A percentile compares a stretch with the other conserved stretches of the same genome.
phyloP scores from a whole-genome alignment of 2,329 filamentous ascomycete species.

The Hortaea werneckii region DNA sequence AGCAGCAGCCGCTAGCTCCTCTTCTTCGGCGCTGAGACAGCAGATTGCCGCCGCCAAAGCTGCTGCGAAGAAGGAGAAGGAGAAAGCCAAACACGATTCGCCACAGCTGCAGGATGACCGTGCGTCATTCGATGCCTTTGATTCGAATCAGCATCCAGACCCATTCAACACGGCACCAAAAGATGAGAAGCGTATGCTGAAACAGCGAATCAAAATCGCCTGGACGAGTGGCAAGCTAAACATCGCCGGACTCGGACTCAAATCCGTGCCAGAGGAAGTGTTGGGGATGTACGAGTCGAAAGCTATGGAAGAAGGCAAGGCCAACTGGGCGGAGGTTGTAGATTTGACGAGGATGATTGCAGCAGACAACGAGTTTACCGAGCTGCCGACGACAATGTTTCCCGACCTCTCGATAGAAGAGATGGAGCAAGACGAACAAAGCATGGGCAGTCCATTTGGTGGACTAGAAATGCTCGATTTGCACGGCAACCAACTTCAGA shows the following conservation, averaged over 20 bases:
- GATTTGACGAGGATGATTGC: slow-evolving; percentile 76
- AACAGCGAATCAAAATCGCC: slow-evolving; percentile 61
- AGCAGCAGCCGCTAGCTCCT: slow-evolving; percentile 34
- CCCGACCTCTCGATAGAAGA: slow-evolving; percentile 54
- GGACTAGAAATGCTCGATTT: slow-evolving; percentile 73
- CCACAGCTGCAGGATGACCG: slow-evolving; percentile 1
- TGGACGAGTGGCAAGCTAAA: slow-evolving; percentile 74
- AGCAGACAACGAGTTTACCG: slow-evolving; percentile 79
- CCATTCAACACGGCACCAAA: slow-evolving; percentile 60
- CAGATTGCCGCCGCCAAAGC: slow-evolving; percentile 91
- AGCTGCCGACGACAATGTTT: slow-evolving; percentile 64
- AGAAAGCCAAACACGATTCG: slow-evolving; percentile 13
- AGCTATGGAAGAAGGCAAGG: slow-evolving; percentile 49
- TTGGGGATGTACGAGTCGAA: slow-evolving; percentile 84
- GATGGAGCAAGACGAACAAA: slow-evolving; percentile 54
- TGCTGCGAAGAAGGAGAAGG: slow-evolving; percentile 39
- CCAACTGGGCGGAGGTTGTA: slow-evolving; percentile 83
- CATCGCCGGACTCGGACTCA: slow-evolving; percentile 73
- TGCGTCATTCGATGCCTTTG: not conserved
- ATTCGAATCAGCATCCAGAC: slow-evolving; percentile 38
- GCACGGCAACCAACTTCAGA: slow-evolving; percentile 68
- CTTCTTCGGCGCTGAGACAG: slow-evolving; percentile 71
- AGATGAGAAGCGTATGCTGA: slow-evolving; percentile 57
- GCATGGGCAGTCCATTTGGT: slow-evolving; percentile 65
- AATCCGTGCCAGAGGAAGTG: slow-evolving; percentile 70